These are phyloP conservation scores for Fusarium sp. DNA, from an alignment of 2,329 filamentous ascomycete genomes.

Conservation along the genomic window DNA sequence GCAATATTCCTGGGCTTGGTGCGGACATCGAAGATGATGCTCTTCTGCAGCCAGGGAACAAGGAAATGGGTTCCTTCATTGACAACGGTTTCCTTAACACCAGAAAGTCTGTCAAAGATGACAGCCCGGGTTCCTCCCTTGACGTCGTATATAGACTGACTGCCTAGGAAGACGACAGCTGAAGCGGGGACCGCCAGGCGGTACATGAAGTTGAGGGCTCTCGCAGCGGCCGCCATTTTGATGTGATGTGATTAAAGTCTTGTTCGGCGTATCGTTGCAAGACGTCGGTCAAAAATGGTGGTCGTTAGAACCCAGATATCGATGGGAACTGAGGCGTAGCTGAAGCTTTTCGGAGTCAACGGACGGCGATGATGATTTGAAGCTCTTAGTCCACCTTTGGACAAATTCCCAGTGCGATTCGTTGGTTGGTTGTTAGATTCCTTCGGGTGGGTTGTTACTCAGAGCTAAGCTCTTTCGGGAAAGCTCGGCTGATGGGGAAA, in stretches of 20 bases:
- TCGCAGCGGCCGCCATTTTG: constrained; percentile 64
- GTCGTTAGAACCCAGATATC: constrained; percentile 1
- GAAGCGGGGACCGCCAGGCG: constrained; percentile 77
- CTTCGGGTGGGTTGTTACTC: constrained; percentile 20
- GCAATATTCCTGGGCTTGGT: constrained; percentile 98
- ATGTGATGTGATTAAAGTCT: background rate
- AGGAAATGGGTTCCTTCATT: constrained; percentile 98
- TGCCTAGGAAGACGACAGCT: constrained; percentile 71
- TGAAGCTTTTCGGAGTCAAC: constrained; percentile 41
- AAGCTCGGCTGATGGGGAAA: constrained; percentile 47
- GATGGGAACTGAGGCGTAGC: constrained; percentile 23
- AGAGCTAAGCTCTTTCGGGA: constrained; percentile 48
- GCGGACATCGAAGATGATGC: constrained; percentile 95
- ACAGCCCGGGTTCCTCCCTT: constrained; percentile 93
- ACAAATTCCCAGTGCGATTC: constrained; percentile 35
- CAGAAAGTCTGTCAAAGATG: constrained; percentile 93
- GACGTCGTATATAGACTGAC: constrained; percentile 94
- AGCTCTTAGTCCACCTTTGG: constrained; percentile 34
- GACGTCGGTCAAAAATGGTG: constrained; percentile 1
- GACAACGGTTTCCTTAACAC: constrained; percentile 91
- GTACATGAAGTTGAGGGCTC: constrained; percentile 70
- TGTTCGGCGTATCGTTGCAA: background rate
- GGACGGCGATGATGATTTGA: constrained; percentile 41
- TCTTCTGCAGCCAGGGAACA: constrained; percentile 93
- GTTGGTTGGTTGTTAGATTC: constrained; percentile 22